phyloP scores from a whole-genome alignment of 495 filamentous ascomycete genomes.

The Evansstolkia leycettana region DNA sequence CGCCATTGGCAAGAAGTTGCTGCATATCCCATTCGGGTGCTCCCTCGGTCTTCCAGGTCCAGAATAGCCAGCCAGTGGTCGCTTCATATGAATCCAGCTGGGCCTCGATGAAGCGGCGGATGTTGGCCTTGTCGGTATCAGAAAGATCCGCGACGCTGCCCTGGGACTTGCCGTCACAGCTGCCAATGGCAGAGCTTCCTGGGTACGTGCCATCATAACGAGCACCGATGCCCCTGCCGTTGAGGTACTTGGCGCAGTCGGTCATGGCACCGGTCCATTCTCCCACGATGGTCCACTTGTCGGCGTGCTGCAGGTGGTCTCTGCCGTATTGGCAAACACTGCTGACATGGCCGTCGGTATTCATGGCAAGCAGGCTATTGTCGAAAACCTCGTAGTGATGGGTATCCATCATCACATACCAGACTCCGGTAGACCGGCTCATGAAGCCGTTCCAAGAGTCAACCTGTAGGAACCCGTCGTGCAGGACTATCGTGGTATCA shows the following conservation, averaged over 20 bases:
- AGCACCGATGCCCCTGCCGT: slow-evolving; percentile 54
- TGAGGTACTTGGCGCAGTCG: slow-evolving; percentile 63
- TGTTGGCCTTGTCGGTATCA: slow-evolving; percentile 40
- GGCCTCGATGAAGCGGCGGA: slow-evolving; percentile 53
- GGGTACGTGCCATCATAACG: slow-evolving; percentile 56
- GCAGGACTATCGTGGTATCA: slow-evolving; percentile 47
- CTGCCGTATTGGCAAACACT: slow-evolving; percentile 37
- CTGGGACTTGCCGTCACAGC: slow-evolving; percentile 44
- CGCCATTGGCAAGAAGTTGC: slow-evolving; percentile 41
- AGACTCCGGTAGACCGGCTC: slow-evolving; percentile 33
- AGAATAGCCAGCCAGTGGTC: slow-evolving; percentile 64
- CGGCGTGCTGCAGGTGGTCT: slow-evolving; percentile 35
- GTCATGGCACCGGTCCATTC: slow-evolving; percentile 63
- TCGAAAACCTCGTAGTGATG: slow-evolving; percentile 63
- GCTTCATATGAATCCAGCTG: slow-evolving; percentile 66
- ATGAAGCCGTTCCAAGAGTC: slow-evolving; percentile 64
- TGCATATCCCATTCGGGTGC: slow-evolving; percentile 83
- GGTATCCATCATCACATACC: slow-evolving; percentile 55
- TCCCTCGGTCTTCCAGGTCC: slow-evolving; percentile 78
- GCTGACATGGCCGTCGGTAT: slow-evolving; percentile 34
- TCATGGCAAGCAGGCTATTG: slow-evolving; percentile 37
- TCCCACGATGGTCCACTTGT: slow-evolving; percentile 62
- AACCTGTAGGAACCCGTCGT: slow-evolving; percentile 55
- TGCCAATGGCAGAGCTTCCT: slow-evolving; percentile 35
- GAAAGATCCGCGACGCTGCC: slow-evolving; percentile 43